A percentile compares a stretch with the other conserved stretches of the same genome.
These are phyloP conservation scores for Porphyrellus cyaneotinctus DNA, from an alignment of 768 basidiomycete genomes.

Conservation along the genomic window DNA sequence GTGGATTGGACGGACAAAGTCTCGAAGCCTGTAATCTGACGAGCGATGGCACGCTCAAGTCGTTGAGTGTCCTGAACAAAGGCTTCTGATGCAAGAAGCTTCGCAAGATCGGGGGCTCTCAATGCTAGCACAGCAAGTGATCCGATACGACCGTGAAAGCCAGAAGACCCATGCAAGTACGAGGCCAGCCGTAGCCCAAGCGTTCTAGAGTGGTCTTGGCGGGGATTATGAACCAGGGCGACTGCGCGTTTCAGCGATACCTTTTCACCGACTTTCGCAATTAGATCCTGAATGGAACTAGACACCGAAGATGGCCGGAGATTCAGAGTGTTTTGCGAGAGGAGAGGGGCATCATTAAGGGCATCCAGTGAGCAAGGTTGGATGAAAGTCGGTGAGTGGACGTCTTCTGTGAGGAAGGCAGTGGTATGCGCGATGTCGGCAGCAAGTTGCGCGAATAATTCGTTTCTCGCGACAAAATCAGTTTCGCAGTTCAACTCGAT, in stretches of 20 bases:
- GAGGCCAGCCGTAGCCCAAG: conserved; percentile 46
- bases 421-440: conserved; percentile 80
- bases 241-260: conserved; percentile 63
- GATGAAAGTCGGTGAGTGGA: conserved; percentile 36
- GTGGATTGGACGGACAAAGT: conserved; percentile 47
- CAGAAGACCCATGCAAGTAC: conserved; percentile 58
- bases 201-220: conserved; percentile 31
- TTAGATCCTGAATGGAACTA: conserved; percentile 60
- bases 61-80: conserved; percentile 55
- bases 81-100: conserved; percentile 41
- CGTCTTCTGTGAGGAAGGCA: conserved; percentile 61
- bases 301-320: conserved; percentile 44
- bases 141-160: conserved; percentile 57
- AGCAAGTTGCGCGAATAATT: conserved; percentile 73
- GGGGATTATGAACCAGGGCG: conserved; percentile 36
- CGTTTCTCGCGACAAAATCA: conserved; percentile 89
- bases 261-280: conserved; percentile 79
- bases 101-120: conserved; percentile 43
- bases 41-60: conserved; percentile 71
- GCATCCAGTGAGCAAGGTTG: conserved; percentile 48
- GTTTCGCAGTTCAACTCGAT: conserved; percentile 95
- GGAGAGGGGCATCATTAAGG: conserved; percentile 63
- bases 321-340: conserved; percentile 35
- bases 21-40: conserved; percentile 83
- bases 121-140: conserved; percentile 54